Base-by-base conservation (phyloP, 139 green algal genomes). In the Gonium pectorale region DNA sequence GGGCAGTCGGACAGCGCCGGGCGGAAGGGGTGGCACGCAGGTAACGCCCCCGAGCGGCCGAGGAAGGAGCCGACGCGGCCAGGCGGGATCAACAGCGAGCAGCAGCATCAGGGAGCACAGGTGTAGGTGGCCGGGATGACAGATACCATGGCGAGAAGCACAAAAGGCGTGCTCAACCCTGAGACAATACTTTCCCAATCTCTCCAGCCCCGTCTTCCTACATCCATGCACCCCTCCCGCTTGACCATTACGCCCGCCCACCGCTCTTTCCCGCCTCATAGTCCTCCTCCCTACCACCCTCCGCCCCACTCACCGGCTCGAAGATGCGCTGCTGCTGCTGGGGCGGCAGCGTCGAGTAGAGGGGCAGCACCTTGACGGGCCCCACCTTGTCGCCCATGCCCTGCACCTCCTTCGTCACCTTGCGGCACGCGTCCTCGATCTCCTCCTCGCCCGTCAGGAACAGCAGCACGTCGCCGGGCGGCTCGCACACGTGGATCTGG, bases 391-490 rank as follows among this genome's bases (percentile, higher is more conserved):
- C 86, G 22, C 88, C 88, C 83, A 93, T 91, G 68, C 90, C 86
- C 71, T 83, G 11, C 24, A 91, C 69, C 90, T 99, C 97, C 83
- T 95, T 93, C 49, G 38, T 89, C 38, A 99, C 96, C 87, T 98
- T 98, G 43, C 92, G 91, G 94, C 97, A 99, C 2, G 98, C 98
- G 73, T 99, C 98, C 91, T 99, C 98, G 79, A 99, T 99, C 90
- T 99, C 98, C 92, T 99, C 98, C 87, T 99, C 98, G 31, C 98
- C 98, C 31, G 98, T 99, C 40, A 99, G 91, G 90, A 99, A 99
- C 67, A 99, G 82, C 71, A 99, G 90, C 54, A 99, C 93, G 89
- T 99, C 98, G 26, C 98, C 92, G 51, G 94, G 87, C 38, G 90
- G 90, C 87, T 98, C 96, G 84, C 89, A 95, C n/a, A 89, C 78